These are phyloP conservation scores for Acer saccharum DNA, from an alignment of 345 rosid genomes.

Conservation along the genomic window DNA sequence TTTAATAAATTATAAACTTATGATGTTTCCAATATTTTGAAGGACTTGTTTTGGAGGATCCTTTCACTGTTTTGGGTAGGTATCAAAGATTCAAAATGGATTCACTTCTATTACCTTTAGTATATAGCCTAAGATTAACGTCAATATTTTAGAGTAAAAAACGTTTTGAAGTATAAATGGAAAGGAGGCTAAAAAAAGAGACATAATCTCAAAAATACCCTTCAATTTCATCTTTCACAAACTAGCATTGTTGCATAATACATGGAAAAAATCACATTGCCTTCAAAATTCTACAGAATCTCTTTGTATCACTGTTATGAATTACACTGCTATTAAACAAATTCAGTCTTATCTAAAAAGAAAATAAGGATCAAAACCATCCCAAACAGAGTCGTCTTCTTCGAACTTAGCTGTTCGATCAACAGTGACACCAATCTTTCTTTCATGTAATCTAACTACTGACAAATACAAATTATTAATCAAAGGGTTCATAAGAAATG, in stretches of 20 bases:
- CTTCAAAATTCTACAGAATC: neutral
- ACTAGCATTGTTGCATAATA: neutral
- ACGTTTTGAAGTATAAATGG: no score
- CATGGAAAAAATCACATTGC: neutral
- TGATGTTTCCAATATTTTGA: neutral
- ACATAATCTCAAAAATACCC: neutral
- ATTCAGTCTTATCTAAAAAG: constrained; percentile 47
- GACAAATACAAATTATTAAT: constrained; percentile 59
- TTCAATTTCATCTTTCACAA: neutral
- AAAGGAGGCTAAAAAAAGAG: neutral
- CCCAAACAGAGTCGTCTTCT: constrained; percentile 45
- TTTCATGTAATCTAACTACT: constrained; percentile 54
- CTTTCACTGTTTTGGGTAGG: constrained; percentile 3
- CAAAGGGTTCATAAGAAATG: constrained; percentile 72
- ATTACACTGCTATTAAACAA: constrained; percentile 18
- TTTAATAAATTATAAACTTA: neutral
- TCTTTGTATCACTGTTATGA: neutral
- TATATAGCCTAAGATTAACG: no score
- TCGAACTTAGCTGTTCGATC: constrained; percentile 17
- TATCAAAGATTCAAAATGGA: neutral
- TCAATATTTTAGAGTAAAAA: no score
- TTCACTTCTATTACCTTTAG: neutral
- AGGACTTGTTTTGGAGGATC: neutral
- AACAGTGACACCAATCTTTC: constrained; percentile 21
- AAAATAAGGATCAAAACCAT: constrained; percentile 79